Conservation (phyloP, 208 protist species). For the Trypanosoma grayi region DNA sequence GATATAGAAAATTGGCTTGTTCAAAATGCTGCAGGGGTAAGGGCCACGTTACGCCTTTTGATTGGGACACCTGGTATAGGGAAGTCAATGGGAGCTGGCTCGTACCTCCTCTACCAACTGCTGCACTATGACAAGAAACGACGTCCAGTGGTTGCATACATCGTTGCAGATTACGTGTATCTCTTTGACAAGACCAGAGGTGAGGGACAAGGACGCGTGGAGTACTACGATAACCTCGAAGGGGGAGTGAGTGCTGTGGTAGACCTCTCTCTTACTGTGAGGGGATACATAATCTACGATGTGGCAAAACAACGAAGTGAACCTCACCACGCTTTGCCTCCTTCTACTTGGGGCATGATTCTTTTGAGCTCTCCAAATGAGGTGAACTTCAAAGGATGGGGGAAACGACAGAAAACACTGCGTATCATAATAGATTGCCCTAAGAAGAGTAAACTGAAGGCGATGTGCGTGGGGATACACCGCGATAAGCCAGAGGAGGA, state of each 20-base stretch:
- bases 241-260: neutral
- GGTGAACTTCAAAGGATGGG: neutral
- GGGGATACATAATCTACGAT: neutral
- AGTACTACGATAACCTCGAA: neutral
- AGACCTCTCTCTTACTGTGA: neutral
- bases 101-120: conserved; percentile 6
- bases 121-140: conserved; percentile 1
- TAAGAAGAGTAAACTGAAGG: neutral
- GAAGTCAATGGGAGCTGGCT: neutral
- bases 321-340: neutral
- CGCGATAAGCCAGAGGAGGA: neutral
- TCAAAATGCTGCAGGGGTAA: neutral
- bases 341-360: conserved; percentile 4
- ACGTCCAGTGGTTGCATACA: neutral
- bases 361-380: conserved; percentile 1
- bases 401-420: neutral
- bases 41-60: neutral
- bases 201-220: neutral
- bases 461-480: conserved; percentile 1
- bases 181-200: neutral
- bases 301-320: neutral
- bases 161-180: neutral
- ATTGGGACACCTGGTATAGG: conserved; percentile 7
- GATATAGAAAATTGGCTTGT: neutral
- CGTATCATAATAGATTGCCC: neutral